phyloP scores from a whole-genome alignment of 2,329 filamentous ascomycete species.

The Ascomycota sp. region DNA sequence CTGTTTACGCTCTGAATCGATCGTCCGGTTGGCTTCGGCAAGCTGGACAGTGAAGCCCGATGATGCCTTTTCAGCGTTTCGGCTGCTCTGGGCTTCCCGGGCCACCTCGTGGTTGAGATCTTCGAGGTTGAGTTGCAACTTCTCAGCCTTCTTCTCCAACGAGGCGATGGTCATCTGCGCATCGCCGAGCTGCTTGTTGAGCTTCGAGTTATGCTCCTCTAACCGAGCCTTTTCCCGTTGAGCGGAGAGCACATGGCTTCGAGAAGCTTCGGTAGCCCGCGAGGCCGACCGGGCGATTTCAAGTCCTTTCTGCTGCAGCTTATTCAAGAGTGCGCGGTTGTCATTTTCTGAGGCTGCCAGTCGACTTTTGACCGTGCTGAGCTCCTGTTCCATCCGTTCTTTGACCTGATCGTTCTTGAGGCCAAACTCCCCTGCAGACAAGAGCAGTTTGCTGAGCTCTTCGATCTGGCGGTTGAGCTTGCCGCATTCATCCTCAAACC shows the following conservation, averaged over 20 bases:
- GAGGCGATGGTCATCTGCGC: slow-evolving; percentile 64
- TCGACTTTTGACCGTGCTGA: slow-evolving; percentile 77
- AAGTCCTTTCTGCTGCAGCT: slow-evolving; percentile 89
- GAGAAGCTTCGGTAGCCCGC: slow-evolving; percentile 64
- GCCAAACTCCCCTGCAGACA: slow-evolving; percentile 75
- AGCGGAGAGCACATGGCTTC: slow-evolving; percentile 53
- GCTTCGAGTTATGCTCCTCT: slow-evolving; percentile 63
- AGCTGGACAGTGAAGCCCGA: slow-evolving; percentile 66
- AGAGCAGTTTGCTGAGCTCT: slow-evolving; percentile 67
- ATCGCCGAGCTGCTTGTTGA: slow-evolving; percentile 72
- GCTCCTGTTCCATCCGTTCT: slow-evolving; percentile 75
- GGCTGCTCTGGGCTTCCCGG: slow-evolving; percentile 71
- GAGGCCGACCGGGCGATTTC: slow-evolving; percentile 86
- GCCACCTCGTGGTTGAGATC: slow-evolving; percentile 85
- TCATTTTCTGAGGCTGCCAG: slow-evolving; percentile 88
- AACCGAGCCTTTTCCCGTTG: slow-evolving; percentile 66
- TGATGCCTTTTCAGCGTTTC: slow-evolving; percentile 75
- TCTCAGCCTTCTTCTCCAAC: slow-evolving; percentile 86
- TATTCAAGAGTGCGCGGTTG: slow-evolving; percentile 86
- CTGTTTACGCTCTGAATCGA: slow-evolving; percentile 78
- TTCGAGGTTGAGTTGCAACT: slow-evolving; percentile 69
- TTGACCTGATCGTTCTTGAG: slow-evolving; percentile 85
- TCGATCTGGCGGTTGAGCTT: slow-evolving; percentile 65
- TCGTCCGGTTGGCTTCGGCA: slow-evolving; percentile 69
- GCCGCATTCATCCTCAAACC: slow-evolving; percentile 60